phyloP scores from a whole-genome alignment of 129 eudicot genomes.

The Artemisia argyi region DNA sequence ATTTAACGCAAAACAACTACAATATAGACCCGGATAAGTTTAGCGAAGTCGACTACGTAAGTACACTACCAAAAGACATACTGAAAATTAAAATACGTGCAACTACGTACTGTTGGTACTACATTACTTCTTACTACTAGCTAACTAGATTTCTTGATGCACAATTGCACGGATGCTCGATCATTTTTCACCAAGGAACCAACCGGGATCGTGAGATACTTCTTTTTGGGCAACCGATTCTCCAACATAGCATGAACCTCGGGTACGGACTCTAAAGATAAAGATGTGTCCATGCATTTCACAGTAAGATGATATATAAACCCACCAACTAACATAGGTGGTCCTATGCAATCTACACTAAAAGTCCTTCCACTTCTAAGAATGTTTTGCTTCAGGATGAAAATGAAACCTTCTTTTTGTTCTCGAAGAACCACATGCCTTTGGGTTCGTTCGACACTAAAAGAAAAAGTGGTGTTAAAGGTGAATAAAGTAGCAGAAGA shows the following conservation, averaged over 20 bases:
- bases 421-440: constrained; percentile 48
- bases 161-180: constrained; percentile 29
- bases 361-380: constrained; percentile 35
- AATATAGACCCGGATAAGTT: too few relatives aligned
- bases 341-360: constrained; percentile 44
- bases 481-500: constrained; percentile 23
- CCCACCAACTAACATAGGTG: constrained; percentile 17
- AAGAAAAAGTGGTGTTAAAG: constrained; percentile 20
- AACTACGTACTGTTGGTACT: too few relatives aligned
- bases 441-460: constrained; percentile 12
- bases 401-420: constrained; percentile 24
- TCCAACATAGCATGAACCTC: constrained; percentile 33
- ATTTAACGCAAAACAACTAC: too few relatives aligned
- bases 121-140: too few relatives aligned
- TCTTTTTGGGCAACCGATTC: constrained; percentile 23
- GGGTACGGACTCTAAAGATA: constrained; percentile 28
- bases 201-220: constrained; percentile 44
- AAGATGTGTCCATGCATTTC: constrained; percentile 27
- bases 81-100: too few relatives aligned
- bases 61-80: too few relatives aligned
- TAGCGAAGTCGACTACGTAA: too few relatives aligned
- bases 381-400: constrained; percentile 37
- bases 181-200: constrained; percentile 17
- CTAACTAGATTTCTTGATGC: constrained; percentile 25
- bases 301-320: constrained; percentile 35